Conservation (phyloP, 805 yeast genomes). For the Sungouiozyma intestinalis region DNA sequence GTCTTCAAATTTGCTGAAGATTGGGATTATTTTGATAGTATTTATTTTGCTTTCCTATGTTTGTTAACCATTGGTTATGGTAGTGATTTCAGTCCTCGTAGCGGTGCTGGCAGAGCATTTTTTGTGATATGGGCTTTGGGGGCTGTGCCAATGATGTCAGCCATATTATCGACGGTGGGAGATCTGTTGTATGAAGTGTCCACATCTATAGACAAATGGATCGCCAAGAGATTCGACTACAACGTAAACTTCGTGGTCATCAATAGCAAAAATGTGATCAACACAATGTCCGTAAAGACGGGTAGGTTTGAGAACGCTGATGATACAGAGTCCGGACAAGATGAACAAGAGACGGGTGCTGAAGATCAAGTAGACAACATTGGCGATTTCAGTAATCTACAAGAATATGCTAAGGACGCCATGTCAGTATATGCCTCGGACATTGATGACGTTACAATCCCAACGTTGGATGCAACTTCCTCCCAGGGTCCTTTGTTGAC, state of each 20-base stretch:
- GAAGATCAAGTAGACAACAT: background rate
- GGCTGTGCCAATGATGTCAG: constrained; percentile 84
- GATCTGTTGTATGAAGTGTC: constrained; percentile 32
- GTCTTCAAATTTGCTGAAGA: constrained; percentile 49
- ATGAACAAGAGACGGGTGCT: background rate
- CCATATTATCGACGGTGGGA: constrained; percentile 60
- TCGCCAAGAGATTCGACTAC: constrained; percentile 9
- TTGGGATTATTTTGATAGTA: constrained; percentile 62
- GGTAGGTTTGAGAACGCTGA: background rate
- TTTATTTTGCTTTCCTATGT: constrained; percentile 71
- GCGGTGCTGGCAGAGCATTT: constrained; percentile 58
- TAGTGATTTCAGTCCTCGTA: constrained; percentile 58
- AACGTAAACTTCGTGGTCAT: constrained; percentile 6
- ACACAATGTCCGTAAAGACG: background rate
- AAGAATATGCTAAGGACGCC: background rate
- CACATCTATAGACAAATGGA: constrained; percentile 11
- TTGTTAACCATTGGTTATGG: constrained; percentile 83
- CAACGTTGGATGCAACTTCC: background rate
- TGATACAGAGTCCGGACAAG: no score
- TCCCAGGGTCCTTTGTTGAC: background rate
- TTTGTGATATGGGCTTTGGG: constrained; percentile 72
- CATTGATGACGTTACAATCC: background rate
- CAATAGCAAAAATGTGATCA: constrained; percentile 6
- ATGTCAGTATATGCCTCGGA: background rate
- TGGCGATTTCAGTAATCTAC: background rate